phyloP scores from a whole-genome alignment of 2,329 filamentous ascomycete species.

The Monilinia fructicola region DNA sequence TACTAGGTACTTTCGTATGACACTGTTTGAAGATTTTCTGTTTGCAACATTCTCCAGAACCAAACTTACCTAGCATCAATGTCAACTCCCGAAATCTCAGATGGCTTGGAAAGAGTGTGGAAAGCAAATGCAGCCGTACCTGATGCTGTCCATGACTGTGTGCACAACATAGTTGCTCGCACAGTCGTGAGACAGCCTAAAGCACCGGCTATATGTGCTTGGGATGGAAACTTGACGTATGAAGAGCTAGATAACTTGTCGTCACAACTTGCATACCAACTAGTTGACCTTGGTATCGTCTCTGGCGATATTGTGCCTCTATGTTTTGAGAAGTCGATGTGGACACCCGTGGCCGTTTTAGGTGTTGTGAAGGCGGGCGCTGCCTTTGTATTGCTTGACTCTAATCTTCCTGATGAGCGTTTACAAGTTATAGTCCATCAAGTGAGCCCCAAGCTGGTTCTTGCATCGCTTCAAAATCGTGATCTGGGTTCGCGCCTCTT shows the following conservation, averaged over 20 bases:
- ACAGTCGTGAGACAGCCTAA: constrained; percentile 28
- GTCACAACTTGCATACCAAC: constrained; percentile 58
- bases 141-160: too few relatives aligned
- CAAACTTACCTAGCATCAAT: too few relatives aligned
- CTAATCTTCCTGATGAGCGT: constrained; percentile 17
- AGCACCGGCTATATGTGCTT: constrained; percentile 47
- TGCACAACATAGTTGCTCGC: too few relatives aligned
- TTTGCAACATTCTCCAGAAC: too few relatives aligned
- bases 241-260: constrained; percentile 58
- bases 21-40: too few relatives aligned
- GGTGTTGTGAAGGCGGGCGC: constrained; percentile 36
- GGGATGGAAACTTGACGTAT: constrained; percentile 50
- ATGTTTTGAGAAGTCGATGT: constrained; percentile 32
- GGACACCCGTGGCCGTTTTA: constrained; percentile 35
- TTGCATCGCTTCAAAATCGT: too few relatives aligned
- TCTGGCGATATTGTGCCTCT: constrained; percentile 29
- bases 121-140: too few relatives aligned
- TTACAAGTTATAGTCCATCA: constrained; percentile 13
- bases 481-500: too few relatives aligned
- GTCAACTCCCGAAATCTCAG: too few relatives aligned
- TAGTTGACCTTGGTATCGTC: constrained; percentile 42
- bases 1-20: too few relatives aligned
- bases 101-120: too few relatives aligned
- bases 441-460: too few relatives aligned
- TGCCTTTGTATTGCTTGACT: constrained; percentile 37